Conservation (phyloP, 1,139 yeast species). For the Pichia sp. region DNA sequence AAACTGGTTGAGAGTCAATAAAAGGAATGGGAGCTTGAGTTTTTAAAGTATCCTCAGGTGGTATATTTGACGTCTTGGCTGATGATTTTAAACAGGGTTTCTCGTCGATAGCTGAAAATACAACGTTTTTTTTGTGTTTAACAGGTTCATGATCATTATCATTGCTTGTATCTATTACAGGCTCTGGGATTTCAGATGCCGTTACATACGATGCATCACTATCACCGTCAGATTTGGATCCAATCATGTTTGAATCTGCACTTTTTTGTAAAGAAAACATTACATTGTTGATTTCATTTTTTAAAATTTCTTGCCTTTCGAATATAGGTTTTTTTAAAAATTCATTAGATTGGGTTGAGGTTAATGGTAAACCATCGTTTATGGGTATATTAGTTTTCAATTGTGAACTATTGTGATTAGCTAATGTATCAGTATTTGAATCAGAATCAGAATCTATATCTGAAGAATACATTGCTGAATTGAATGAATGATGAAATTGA, state of each 20-base stretch:
- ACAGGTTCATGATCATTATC: background rate
- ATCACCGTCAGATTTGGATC: background rate
- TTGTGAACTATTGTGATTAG: background rate
- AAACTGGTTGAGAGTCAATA: background rate
- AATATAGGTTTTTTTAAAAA: background rate
- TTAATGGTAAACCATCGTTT: background rate
- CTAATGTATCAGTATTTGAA: background rate
- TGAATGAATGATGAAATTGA: background rate
- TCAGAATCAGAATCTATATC: background rate
- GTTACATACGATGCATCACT: constrained; percentile 4
- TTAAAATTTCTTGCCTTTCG: constrained; percentile 7
- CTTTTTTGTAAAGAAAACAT: constrained; percentile 4
- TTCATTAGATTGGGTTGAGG: background rate
- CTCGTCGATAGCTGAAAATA: background rate
- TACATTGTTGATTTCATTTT: constrained; percentile 7
- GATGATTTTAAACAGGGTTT: background rate
- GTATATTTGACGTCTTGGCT: background rate
- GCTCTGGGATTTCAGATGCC: constrained; percentile 1
- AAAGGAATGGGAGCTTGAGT: background rate
- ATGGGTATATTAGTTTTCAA: background rate
- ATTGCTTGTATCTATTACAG: too few relatives aligned
- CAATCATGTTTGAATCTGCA: background rate
- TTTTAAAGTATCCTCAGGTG: background rate
- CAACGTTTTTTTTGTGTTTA: background rate
- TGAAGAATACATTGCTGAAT: background rate